Conservation (phyloP, 1,284 basidiomycete species). For the Microbotryum lychnidis-dioicae region DNA sequence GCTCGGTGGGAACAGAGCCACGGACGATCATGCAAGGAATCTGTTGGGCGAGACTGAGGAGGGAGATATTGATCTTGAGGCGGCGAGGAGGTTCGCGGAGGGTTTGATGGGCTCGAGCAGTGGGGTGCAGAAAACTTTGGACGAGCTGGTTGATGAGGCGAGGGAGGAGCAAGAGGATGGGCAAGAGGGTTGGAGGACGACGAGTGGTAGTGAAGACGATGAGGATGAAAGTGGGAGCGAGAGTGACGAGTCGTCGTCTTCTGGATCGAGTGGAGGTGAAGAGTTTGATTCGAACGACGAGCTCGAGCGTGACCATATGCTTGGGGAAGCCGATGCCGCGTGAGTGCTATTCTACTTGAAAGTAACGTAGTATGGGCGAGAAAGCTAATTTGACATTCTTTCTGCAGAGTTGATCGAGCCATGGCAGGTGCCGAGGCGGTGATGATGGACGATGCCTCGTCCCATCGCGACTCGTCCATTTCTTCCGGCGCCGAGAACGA, state of each 20-base stretch:
- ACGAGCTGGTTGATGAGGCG: conserved; percentile 1
- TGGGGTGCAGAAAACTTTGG: neutral
- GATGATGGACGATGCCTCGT: conserved; percentile 15
- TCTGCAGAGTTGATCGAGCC: conserved; percentile 21
- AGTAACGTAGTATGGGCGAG: too few species aligned
- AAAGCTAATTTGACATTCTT: neutral
- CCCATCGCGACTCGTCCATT: conserved; percentile 12
- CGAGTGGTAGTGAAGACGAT: conserved; percentile 4
- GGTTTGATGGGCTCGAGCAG: conserved; percentile 5
- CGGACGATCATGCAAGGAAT: conserved; percentile 21
- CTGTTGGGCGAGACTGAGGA: conserved; percentile 1
- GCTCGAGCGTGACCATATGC: conserved; percentile 22
- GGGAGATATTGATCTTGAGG: conserved; percentile 11
- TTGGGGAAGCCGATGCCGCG: conserved; percentile 28
- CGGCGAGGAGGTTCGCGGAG: conserved; percentile 9
- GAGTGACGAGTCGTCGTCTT: neutral
- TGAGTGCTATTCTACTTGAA: neutral
- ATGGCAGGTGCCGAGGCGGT: conserved; percentile 8
- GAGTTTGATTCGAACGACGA: conserved; percentile 23
- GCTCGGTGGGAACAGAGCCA: neutral
- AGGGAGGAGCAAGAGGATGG: conserved; percentile 12
- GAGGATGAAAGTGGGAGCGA: conserved; percentile 1
- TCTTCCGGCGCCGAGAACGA: conserved; percentile 16
- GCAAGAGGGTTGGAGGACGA: conserved; percentile 22
- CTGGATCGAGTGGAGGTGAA: conserved; percentile 15